Evolutionary conservation across 208 protist genomes (phyloP).

Genomic region (Acanthamoeba sp.): DNA sequence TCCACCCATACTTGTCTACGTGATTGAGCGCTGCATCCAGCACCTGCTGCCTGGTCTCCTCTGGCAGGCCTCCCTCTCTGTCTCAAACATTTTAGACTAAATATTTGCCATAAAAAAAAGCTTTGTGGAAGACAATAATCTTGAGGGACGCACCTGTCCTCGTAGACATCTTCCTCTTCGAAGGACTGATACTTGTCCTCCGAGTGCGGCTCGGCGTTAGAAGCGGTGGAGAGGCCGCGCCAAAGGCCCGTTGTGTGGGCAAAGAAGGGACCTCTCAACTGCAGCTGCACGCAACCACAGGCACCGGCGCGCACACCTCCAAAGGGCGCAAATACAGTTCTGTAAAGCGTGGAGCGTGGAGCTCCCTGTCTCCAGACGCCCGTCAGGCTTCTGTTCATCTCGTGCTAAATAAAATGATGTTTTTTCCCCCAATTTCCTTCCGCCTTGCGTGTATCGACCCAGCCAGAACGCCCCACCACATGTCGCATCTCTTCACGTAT

Average conservation of each 20-base stretch:
- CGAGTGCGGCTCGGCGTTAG: neutral
- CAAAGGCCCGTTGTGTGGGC: neutral
- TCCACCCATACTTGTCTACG: slow-evolving; percentile 50
- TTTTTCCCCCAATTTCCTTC: neutral
- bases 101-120: neutral
- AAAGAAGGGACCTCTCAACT: neutral
- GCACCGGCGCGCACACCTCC: too few species aligned
- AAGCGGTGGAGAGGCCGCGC: neutral
- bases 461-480: too few species aligned
- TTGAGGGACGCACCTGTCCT: neutral
- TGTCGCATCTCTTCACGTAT: too few species aligned
- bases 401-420: neutral
- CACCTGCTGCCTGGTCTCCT: neutral
- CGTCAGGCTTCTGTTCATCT: neutral
- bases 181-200: neutral
- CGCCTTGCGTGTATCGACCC: too few species aligned
- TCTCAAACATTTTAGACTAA: neutral
- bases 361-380: too few species aligned
- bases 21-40: neutral
- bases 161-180: neutral
- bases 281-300: neutral
- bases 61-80: neutral
- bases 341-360: neutral
- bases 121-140: neutral
- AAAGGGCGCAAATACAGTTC: neutral